Evolutionary conservation across 345 rosid genomes (phyloP), one percentile per base, ranked within the genome.

Genomic region (Hibiscus trionum): DNA sequence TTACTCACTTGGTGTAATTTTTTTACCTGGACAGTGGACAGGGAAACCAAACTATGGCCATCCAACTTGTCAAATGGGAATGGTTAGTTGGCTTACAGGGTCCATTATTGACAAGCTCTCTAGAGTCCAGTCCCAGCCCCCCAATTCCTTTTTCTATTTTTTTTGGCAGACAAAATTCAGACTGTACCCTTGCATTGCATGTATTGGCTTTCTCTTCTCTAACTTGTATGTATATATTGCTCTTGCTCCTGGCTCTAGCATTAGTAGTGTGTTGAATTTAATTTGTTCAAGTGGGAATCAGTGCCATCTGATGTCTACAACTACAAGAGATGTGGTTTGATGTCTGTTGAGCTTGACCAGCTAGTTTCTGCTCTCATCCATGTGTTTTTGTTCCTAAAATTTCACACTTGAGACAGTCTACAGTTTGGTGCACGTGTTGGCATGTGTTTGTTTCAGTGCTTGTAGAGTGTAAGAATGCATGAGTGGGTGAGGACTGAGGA

Each of bases 381-480:
- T 44, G 44, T 1, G 67, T 19, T 2, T 66, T 44, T 24, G 70
- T 26, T 66, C 56, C 31, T 27, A 26, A n/a, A 67, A 67, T 26
- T 67, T 27, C 39, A 47, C 9, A 12, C 46, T 21, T 49, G 15
- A 67, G 42, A 27, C 44, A 68, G 9, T 27, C 8, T 67, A 49
- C 42, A 27, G 71, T 67, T 67, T 67, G 71, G 44, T 68, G 59
- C 71, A 50, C 71, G 71, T 68, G 71, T 50, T 68, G 7, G 15
- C 71, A 49, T 49, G 71, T 67, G 71, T 67, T 24, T 66, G 56
- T 14, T 67, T 27, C n/a, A 19, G 27, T 37, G 49, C 27, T 3
- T 35, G 11, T 8, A 3, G 35, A 37, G 47, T 9, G 16, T 39
- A 37, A 63, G 11, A 37, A 17, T 63, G 52, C 69, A 42, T 64